Conservation (phyloP, 768 basidiomycete species). For the Strobilomyces echinocephalus region DNA sequence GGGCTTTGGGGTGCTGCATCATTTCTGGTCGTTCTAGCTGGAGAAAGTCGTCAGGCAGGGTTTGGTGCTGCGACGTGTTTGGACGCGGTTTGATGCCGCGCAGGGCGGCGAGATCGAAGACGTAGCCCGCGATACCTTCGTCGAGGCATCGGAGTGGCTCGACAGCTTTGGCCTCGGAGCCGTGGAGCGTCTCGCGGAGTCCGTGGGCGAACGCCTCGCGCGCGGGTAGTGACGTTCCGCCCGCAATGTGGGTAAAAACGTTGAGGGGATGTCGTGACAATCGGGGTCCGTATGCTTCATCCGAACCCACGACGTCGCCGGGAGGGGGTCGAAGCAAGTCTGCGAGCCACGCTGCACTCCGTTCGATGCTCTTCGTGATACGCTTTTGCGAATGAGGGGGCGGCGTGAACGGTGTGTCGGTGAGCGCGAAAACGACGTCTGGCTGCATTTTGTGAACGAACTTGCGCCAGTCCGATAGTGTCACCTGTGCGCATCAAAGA, state of each 20-base stretch:
- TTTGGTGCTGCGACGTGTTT: constrained; percentile 14
- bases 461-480: constrained; percentile 49
- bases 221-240: constrained; percentile 50
- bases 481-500: constrained; percentile 39
- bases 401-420: constrained; percentile 62
- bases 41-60: constrained; percentile 11
- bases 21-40: constrained; percentile 6
- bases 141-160: constrained; percentile 54
- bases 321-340: constrained; percentile 41
- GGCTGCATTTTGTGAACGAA: constrained; percentile 54
- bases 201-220: constrained; percentile 58
- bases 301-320: neutral
- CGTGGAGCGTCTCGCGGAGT: constrained; percentile 53
- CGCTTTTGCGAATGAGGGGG: constrained; percentile 76
- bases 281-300: neutral
- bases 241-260: constrained; percentile 68
- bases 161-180: constrained; percentile 49
- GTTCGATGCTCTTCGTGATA: constrained; percentile 67
- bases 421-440: constrained; percentile 66
- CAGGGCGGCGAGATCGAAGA: constrained; percentile 60
- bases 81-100: constrained; percentile 22
- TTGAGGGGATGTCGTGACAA: constrained; percentile 30
- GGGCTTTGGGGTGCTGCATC: constrained; percentile 12
- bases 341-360: constrained; percentile 61
- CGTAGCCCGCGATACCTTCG: constrained; percentile 66